A percentile compares a stretch with the other conserved stretches of the same genome.
Evolutionary conservation across 2,329 filamentous ascomycete species (phyloP).

Genomic region (Cladophialophora chaetospira): DNA sequence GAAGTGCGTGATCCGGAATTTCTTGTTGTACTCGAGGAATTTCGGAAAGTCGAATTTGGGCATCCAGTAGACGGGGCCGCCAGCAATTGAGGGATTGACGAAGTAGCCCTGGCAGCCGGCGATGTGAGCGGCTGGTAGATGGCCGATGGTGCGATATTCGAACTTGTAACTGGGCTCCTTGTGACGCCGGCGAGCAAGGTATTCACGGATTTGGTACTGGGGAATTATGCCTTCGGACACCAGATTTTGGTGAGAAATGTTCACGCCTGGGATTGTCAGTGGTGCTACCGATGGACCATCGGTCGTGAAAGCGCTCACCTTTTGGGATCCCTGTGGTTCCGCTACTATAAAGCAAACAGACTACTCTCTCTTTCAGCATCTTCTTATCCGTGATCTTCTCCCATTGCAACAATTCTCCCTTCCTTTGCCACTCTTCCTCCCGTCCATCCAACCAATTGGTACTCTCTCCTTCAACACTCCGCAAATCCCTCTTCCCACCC

Average conservation of each 20-base stretch:
- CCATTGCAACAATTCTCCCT: constrained; percentile 51
- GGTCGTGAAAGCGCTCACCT: constrained; percentile 7
- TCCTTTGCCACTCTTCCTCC: constrained; percentile 24
- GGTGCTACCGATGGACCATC: not conserved
- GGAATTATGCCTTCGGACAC: constrained; percentile 43
- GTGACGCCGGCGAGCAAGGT: constrained; percentile 34
- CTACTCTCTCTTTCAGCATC: constrained; percentile 49
- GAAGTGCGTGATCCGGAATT: constrained; percentile 56
- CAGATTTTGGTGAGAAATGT: constrained; percentile 47
- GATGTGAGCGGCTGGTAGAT: constrained; percentile 52
- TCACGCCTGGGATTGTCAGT: constrained; percentile 35
- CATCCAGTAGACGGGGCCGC: constrained; percentile 64
- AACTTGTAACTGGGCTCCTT: constrained; percentile 35
- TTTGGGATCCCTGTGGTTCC: constrained; percentile 39
- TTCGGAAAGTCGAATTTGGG: constrained; percentile 58
- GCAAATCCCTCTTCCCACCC: constrained; percentile 39
- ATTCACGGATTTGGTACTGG: constrained; percentile 34
- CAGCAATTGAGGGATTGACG: constrained; percentile 50
- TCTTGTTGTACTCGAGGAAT: constrained; percentile 57
- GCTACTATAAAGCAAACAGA: constrained; percentile 40
- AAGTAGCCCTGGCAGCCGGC: constrained; percentile 52
- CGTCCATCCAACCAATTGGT: constrained; percentile 21
- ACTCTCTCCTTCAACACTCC: constrained; percentile 13
- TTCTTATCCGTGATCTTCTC: constrained; percentile 53
- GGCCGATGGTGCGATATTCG: constrained; percentile 46